Evolutionary conservation across 139 green algal genomes (phyloP).

Genomic region (Chlamydomonas incerta): DNA sequence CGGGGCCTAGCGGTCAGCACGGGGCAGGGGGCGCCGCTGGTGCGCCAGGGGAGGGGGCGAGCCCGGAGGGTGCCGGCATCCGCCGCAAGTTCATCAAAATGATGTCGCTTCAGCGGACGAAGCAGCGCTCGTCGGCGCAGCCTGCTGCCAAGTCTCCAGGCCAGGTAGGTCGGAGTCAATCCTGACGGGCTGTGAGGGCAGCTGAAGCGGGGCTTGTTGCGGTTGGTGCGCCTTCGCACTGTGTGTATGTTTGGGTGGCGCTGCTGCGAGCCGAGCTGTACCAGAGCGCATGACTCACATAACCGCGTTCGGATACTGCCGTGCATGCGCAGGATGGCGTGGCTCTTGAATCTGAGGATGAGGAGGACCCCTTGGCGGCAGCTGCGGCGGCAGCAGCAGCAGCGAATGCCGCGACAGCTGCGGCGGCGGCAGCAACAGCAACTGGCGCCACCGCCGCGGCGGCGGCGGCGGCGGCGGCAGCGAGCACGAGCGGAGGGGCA

Average conservation of each 20-base stretch:
- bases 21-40: no score
- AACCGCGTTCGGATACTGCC: no score
- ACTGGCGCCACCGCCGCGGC: background rate
- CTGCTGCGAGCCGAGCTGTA: no score
- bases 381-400: background rate
- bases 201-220: no score
- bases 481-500: background rate
- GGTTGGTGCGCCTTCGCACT: no score
- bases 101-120: slow-evolving; percentile 13
- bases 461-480: background rate
- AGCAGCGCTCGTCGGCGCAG: background rate
- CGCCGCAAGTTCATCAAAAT: slow-evolving; percentile 35
- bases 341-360: background rate
- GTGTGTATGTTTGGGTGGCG: no score
- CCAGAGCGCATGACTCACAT: no score
- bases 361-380: background rate
- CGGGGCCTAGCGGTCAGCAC: slow-evolving; percentile 9
- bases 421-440: background rate
- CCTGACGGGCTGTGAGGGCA: no score
- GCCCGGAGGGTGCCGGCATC: background rate
- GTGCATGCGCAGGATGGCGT: no score
- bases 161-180: no score
- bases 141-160: no score
- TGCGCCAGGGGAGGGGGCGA: no score
- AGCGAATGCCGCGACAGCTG: background rate